Conservation (phyloP, 768 basidiomycete species). For the Suillus paluster region DNA sequence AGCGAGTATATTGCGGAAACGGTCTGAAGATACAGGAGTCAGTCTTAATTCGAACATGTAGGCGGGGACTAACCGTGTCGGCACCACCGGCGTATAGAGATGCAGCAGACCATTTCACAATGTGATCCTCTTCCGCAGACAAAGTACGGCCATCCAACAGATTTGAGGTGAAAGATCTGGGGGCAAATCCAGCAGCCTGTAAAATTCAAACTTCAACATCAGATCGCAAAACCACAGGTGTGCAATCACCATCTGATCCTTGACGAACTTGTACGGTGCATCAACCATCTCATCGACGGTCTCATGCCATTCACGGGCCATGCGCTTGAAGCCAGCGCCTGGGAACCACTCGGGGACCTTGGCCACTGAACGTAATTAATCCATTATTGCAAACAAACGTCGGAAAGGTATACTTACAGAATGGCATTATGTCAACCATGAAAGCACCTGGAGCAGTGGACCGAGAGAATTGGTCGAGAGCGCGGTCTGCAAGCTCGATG, state of each 20-base stretch:
- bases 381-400: too few species aligned
- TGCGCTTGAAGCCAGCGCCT: slow-evolving; percentile 56
- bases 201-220: slow-evolving; percentile 1
- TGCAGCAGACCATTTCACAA: slow-evolving; percentile 35
- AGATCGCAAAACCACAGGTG: background rate
- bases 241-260: slow-evolving; percentile 58
- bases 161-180: slow-evolving; percentile 53
- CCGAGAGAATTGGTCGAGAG: slow-evolving; percentile 53
- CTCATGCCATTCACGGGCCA: slow-evolving; percentile 54
- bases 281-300: slow-evolving; percentile 61
- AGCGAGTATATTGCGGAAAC: slow-evolving; percentile 64
- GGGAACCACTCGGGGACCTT: slow-evolving; percentile 61
- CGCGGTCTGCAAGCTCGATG: slow-evolving; percentile 52
- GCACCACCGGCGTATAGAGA: slow-evolving; percentile 28
- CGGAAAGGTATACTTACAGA: too few species aligned
- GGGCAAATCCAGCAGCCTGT: slow-evolving; percentile 51
- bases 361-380: slow-evolving; percentile 33
- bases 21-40: slow-evolving; percentile 45
- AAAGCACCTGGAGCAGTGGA: slow-evolving; percentile 52
- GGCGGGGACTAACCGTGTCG: slow-evolving; percentile 6
- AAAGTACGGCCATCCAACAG: slow-evolving; percentile 53
- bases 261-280: slow-evolving; percentile 58
- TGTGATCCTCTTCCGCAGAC: slow-evolving; percentile 43
- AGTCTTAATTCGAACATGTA: slow-evolving; percentile 1
- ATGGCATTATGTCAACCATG: slow-evolving; percentile 57